A percentile compares a stretch with the other conserved stretches of the same genome.
Conservation (phyloP, 2,329 filamentous ascomycete genomes). For the Verticillium tricorpus region DNA sequence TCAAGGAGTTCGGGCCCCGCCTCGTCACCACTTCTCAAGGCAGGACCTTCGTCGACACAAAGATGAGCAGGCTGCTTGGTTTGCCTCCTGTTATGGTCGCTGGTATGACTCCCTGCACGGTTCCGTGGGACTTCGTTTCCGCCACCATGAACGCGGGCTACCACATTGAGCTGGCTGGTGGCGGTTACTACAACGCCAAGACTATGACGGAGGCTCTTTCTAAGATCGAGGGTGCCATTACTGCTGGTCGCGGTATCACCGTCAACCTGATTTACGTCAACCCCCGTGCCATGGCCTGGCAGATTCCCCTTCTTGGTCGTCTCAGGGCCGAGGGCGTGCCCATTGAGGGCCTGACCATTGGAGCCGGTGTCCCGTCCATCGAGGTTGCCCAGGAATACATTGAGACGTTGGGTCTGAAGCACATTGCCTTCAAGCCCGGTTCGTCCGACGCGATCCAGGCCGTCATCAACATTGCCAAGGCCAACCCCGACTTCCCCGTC, state of each 20-base stretch:
- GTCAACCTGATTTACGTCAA: conserved; percentile 91
- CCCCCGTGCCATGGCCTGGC: conserved; percentile 85
- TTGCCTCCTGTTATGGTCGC: conserved; percentile 85
- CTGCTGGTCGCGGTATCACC: conserved; percentile 80
- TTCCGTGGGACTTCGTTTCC: conserved; percentile 86
- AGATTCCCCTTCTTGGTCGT: conserved; percentile 78
- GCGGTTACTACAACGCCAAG: conserved; percentile 81
- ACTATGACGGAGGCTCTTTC: conserved; percentile 76
- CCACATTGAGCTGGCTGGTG: conserved; percentile 84
- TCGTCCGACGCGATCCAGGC: conserved; percentile 83
- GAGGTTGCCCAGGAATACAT: conserved; percentile 94
- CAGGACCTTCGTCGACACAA: conserved; percentile 90
- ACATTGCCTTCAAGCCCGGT: conserved; percentile 92
- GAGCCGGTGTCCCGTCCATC: conserved; percentile 88
- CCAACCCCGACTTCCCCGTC: conserved; percentile 90
- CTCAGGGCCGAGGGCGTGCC: conserved; percentile 81
- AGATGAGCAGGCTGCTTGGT: conserved; percentile 85
- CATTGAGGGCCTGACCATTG: conserved; percentile 88
- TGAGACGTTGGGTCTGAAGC: conserved; percentile 84
- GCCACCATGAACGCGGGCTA: conserved; percentile 95
- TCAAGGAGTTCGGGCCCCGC: conserved; percentile 92
- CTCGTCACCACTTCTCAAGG: conserved; percentile 86
- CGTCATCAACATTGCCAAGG: conserved; percentile 88
- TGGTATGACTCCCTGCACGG: conserved; percentile 89
- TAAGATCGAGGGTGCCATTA: conserved; percentile 81